These are phyloP conservation scores for Moricandia arvensis DNA, from an alignment of 345 rosid species.

Conservation along the genomic window DNA sequence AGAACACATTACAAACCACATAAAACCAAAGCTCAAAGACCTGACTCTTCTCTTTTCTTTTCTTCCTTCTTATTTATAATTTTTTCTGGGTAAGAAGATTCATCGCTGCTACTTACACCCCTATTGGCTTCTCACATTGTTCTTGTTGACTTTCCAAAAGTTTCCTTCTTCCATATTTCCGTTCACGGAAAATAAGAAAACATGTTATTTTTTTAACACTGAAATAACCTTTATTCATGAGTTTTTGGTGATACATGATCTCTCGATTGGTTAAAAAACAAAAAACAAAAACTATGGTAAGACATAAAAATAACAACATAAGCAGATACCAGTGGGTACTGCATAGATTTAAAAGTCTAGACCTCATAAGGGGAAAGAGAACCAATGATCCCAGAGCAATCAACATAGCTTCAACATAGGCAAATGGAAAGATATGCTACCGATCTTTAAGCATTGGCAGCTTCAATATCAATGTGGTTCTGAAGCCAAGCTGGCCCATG, in stretches of 20 bases:
- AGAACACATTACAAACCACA: no score
- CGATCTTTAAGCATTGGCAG: not conserved
- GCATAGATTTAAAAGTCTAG: not conserved
- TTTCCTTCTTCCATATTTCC: no score
- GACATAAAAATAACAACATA: not conserved
- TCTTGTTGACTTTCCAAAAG: no score
- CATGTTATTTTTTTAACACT: not conserved
- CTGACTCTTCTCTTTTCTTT: no score
- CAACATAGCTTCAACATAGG: not conserved
- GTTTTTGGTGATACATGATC: not conserved
- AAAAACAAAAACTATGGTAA: not conserved
- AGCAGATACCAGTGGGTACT: not conserved
- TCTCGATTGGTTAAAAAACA: not conserved
- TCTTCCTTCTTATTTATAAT: no score
- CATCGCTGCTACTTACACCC: no score
- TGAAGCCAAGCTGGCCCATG: not conserved
- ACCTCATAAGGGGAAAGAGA: not conserved
- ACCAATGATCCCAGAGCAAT: not conserved
- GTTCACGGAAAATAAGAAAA: no score
- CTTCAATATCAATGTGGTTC: not conserved
- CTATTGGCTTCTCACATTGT: no score
- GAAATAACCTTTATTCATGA: not conserved
- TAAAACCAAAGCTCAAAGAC: no score
- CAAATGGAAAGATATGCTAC: not conserved
- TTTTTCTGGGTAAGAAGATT: no score